phyloP scores from a whole-genome alignment of 768 basidiomycete genomes.

The Rhizopogon rudus region DNA sequence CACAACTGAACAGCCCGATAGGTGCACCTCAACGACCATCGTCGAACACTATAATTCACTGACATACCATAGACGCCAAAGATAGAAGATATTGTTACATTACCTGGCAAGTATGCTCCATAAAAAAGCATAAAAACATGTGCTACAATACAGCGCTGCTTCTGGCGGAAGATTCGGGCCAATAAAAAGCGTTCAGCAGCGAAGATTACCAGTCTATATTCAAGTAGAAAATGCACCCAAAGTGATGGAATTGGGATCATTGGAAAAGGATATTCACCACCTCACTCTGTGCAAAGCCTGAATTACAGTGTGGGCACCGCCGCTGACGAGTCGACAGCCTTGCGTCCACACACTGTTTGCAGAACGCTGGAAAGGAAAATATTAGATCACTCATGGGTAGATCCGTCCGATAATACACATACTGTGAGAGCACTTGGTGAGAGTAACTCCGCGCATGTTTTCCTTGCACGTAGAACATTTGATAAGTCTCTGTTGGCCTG shows the following conservation, averaged over 20 bases:
- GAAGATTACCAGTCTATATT: conserved; percentile 1
- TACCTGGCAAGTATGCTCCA: neutral
- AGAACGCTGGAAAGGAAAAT: conserved; percentile 57
- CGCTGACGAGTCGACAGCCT: conserved; percentile 86
- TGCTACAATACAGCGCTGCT: neutral
- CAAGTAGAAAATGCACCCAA: neutral
- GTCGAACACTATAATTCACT: neutral
- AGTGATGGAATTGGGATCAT: conserved; percentile 14
- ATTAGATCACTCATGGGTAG: neutral
- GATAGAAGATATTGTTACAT: neutral
- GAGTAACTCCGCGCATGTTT: conserved; percentile 71
- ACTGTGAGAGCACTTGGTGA: conserved; percentile 94
- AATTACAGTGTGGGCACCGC: conserved; percentile 88
- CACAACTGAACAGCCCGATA: no score
- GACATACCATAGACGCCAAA: neutral
- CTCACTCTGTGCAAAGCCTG: conserved; percentile 78
- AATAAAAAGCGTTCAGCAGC: neutral
- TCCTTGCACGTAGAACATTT: conserved; percentile 86
- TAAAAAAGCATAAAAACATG: conserved; percentile 1
- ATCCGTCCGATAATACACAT: conserved; percentile 26
- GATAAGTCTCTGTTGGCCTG: conserved; percentile 56
- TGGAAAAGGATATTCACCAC: conserved; percentile 67
- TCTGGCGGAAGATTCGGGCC: neutral
- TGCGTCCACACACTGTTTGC: conserved; percentile 79
- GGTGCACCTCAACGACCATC: neutral